Conservation (phyloP, 2,329 filamentous ascomycete genomes). For the Xylaria digitata region DNA sequence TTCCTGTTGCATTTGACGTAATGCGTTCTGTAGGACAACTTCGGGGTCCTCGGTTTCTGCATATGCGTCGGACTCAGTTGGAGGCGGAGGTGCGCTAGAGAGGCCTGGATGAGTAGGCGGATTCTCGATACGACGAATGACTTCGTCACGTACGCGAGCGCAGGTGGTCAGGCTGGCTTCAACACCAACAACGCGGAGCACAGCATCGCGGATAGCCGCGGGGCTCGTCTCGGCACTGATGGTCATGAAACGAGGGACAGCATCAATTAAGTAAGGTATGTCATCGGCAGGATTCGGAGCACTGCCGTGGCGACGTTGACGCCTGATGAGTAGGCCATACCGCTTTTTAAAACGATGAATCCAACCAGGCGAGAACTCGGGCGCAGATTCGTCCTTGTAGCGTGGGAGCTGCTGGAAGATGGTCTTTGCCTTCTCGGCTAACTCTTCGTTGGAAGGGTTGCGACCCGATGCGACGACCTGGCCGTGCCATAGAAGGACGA, state of each 20-base stretch:
- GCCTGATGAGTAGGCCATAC: constrained; percentile 67
- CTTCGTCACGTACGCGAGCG: constrained; percentile 68
- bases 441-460: constrained; percentile 70
- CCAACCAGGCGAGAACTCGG: constrained; percentile 73
- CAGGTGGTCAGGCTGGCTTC: constrained; percentile 65
- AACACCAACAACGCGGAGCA: constrained; percentile 66
- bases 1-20: constrained; percentile 68
- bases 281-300: constrained; percentile 64
- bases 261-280: constrained; percentile 69
- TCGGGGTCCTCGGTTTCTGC: constrained; percentile 66
- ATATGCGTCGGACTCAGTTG: constrained; percentile 50
- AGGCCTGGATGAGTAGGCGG: constrained; percentile 50
- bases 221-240: constrained; percentile 69
- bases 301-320: constrained; percentile 65
- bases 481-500: constrained; percentile 77
- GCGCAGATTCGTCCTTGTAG: constrained; percentile 69
- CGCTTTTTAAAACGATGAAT: constrained; percentile 74
- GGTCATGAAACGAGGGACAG: constrained; percentile 68
- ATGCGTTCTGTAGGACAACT: constrained; percentile 67
- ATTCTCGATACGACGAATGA: constrained; percentile 59
- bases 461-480: constrained; percentile 62
- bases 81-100: constrained; percentile 40
- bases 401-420: constrained; percentile 69
- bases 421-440: constrained; percentile 70
- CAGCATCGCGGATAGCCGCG: constrained; percentile 67